Base-by-base conservation (phyloP, 257 asterid genomes). In the Haberlea rhodopensis region DNA sequence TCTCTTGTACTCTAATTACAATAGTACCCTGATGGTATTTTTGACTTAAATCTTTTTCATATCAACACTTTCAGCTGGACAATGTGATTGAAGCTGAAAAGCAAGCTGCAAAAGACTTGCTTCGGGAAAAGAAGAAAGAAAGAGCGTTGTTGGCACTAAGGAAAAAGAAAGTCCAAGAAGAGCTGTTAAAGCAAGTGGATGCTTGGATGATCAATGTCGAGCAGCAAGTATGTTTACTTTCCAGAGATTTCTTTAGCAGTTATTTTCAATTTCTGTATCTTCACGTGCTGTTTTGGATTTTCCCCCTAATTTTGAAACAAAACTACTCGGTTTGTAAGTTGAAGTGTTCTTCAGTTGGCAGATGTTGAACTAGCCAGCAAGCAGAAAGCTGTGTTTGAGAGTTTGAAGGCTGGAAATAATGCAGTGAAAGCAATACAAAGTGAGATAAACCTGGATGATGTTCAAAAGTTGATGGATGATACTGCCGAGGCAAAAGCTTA, bases 401-500 rank as follows among this genome's bases (percentile, higher is more conserved):
- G 99, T 79, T 77, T 94, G 76, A 90, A 87, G 80, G 60, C 90
- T 3, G 97, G 99, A 76, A 90, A 80, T 53, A 88, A 71, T 76
- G 96, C 99, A 19, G 94, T 94, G 57, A 82, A 86, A 82, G 97
- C 97, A 56, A 84, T 94, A 62, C 97, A 90, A 78, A 82, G 89
- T 68, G 99, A 94, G 80, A 72, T 94, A 73, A 90, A 77, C 65
- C 75, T 94, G 22, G 96, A 94, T 45, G 99, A 94, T 71, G 99
- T 94, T 73, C 99, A 90, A 81, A 94, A 90, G 70, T 78, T 94
- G 67, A 86, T 90, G 92, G 99, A 94, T 70, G 99, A 94, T 75
- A 75, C 97, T 57, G 96, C 86, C 5, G 99, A 94, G 78, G 97
- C 99, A 2, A 90, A 90, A 82, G 99, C 99, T 73, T 90, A 90